Evolutionary conservation across 257 asterid genomes (phyloP), one percentile per base, ranked within the genome.

Genomic region (Solanum medicagineum): DNA sequence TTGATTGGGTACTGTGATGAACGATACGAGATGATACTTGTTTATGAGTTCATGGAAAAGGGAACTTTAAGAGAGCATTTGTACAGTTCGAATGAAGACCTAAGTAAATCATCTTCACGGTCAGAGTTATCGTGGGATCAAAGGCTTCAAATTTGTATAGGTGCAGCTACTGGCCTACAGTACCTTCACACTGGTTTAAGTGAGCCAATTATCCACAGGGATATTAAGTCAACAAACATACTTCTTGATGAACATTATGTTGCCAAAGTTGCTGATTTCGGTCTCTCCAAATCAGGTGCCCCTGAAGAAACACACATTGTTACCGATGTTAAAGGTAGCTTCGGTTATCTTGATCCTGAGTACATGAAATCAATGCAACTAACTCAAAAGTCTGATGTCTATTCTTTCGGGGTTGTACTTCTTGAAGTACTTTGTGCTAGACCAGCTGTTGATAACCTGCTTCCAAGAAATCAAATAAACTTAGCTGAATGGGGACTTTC

Each of bases 231-330:
- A 1, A 93, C 94, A 0, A 93, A 93, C 84, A 93, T 93, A 36
- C 90, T 93, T 74, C 87, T 92, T 0, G 94, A 93, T 56, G 93
- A 91, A 80, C 42, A 89, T 26, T 91, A 55, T n/a, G 91, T 89
- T 45, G 97, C 95, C 85, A 92, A 93, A 49, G 93, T 93, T 63
- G 91, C 92, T 17, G 97, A 92, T 83, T 93, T 93, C 49, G 95
- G 96, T 42, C 89, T 93, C n/a, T 93, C 96, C 3, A 84, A 90
- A 36, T 87, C 87, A 0, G 91, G 89, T 42, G 87, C 47, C 4
- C 85, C n/a, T 4, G 94, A 89, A 22, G 86, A 89, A 80, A 86
- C 90, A 65, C 93, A 91, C 24, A 88, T 93, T 20, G 87, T 81
- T n/a, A 91, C 95, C 1, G 90, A 57, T 3, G 91, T 93, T 1